Conservation (phyloP, 2,329 filamentous ascomycete genomes). For the Aspergillus chevalieri region DNA sequence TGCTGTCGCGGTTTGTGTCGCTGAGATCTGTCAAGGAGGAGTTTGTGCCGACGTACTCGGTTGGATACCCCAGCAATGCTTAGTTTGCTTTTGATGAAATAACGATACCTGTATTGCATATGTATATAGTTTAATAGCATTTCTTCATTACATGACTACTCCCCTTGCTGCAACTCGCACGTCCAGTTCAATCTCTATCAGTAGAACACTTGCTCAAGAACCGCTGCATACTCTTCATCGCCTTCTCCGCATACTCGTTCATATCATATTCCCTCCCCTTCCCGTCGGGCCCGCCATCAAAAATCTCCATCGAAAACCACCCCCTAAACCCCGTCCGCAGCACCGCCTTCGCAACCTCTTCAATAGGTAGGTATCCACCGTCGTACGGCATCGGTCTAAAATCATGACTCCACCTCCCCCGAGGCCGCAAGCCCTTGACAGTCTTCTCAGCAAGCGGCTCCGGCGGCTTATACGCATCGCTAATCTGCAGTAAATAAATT, state of each 20-base stretch:
- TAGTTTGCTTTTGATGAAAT: conserved; percentile 25
- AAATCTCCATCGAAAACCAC: conserved; percentile 66
- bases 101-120: not conserved
- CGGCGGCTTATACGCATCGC: conserved; percentile 62
- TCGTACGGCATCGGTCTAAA: conserved; percentile 64
- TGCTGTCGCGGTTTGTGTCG: conserved; percentile 62
- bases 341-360: conserved; percentile 59
- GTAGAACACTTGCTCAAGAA: conserved; percentile 36
- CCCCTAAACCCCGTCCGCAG: conserved; percentile 60
- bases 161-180: not conserved
- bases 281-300: conserved; percentile 55
- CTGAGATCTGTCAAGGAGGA: conserved; percentile 68
- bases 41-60: conserved; percentile 57
- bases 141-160: no score
- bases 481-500: conserved; percentile 69
- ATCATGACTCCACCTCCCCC: conserved; percentile 65
- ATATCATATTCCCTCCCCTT: conserved; percentile 48
- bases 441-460: conserved; percentile 51
- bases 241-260: conserved; percentile 45
- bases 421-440: conserved; percentile 51
- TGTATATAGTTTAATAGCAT: not conserved
- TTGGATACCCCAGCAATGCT: conserved; percentile 68
- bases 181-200: not conserved
- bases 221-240: conserved; percentile 45
- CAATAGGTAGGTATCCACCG: conserved; percentile 64